phyloP scores from a whole-genome alignment of 1,139 yeast genomes.

The Hyphopichia fennica region DNA sequence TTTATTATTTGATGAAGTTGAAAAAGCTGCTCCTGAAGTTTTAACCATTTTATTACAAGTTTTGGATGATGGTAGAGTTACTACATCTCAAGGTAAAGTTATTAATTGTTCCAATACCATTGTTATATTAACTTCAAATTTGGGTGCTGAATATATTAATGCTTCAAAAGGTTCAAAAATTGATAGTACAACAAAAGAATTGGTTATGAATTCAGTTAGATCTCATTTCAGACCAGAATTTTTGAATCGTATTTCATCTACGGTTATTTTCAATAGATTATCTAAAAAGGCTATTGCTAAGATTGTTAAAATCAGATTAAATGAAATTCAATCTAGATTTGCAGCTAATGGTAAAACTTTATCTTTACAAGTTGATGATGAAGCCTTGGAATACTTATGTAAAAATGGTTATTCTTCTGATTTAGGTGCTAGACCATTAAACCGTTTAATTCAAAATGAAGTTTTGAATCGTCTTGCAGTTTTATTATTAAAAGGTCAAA shows the following conservation, averaged over 20 bases:
- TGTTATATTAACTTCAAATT: slow-evolving; percentile 93
- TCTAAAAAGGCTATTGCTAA: slow-evolving; percentile 89
- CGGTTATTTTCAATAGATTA: slow-evolving; percentile 87
- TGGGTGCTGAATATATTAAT: slow-evolving; percentile 90
- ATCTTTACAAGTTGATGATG: slow-evolving; percentile 64
- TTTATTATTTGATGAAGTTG: slow-evolving; percentile 92
- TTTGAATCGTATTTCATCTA: slow-evolving; percentile 90
- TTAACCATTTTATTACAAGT: slow-evolving; percentile 86
- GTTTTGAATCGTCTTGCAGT: slow-evolving; percentile 85
- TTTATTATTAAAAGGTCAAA: slow-evolving; percentile 82
- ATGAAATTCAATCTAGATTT: slow-evolving; percentile 84
- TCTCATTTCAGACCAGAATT: slow-evolving; percentile 97
- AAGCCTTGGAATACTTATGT: slow-evolving; percentile 79
- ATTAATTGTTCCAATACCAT: slow-evolving; percentile 91
- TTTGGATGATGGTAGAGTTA: slow-evolving; percentile 94
- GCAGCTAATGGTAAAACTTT: slow-evolving; percentile 78
- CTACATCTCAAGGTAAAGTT: slow-evolving; percentile 90
- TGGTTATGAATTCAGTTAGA: slow-evolving; percentile 84
- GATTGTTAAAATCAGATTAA: slow-evolving; percentile 82
- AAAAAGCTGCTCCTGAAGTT: slow-evolving; percentile 99
- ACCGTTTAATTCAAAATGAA: slow-evolving; percentile 87
- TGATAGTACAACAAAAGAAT: slow-evolving; percentile 63
- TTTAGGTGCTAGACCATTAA: slow-evolving; percentile 96
- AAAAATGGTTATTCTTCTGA: slow-evolving; percentile 87
- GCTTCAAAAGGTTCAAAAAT: slow-evolving; percentile 66